Percentiles rank a stretch among this genome's conserved stretches.
Conservation (phyloP, 2,329 filamentous ascomycete genomes). For the Aureobasidium lini region DNA sequence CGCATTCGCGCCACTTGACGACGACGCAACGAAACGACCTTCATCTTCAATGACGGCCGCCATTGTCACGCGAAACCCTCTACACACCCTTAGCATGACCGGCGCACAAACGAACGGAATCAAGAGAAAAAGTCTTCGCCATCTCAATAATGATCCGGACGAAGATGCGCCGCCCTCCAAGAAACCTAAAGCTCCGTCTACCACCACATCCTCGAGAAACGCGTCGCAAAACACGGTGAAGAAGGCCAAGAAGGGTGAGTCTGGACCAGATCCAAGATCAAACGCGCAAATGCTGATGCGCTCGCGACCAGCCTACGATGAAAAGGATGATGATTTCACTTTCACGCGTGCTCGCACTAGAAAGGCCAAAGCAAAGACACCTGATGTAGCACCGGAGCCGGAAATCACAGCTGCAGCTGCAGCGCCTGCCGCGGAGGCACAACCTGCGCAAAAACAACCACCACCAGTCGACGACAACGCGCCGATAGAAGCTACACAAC, state of each 20-base stretch:
- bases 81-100: slow-evolving; percentile 42
- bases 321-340: slow-evolving; percentile 42
- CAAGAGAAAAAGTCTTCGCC: slow-evolving; percentile 39
- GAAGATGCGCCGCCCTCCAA: slow-evolving; percentile 39
- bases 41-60: slow-evolving; percentile 17
- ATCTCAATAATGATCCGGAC: slow-evolving; percentile 34
- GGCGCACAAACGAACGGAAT: slow-evolving; percentile 32
- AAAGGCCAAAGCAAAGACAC: slow-evolving; percentile 27
- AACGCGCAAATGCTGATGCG: slow-evolving; percentile 1
- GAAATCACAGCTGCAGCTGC: slow-evolving; percentile 11
- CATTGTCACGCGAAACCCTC: slow-evolving; percentile 33
- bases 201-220: slow-evolving; percentile 28
- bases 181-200: slow-evolving; percentile 32
- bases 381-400: slow-evolving; percentile 16
- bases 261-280: not conserved
- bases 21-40: not conserved
- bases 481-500: not conserved
- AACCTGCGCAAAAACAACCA: slow-evolving; percentile 17
- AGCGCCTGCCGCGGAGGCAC: slow-evolving; percentile 7
- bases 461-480: slow-evolving; percentile 19
- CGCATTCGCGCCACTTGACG: slow-evolving; percentile 6
- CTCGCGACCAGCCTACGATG: slow-evolving; percentile 30
- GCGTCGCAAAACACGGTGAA: slow-evolving; percentile 25
- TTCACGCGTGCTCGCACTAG: slow-evolving; percentile 36
- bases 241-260: slow-evolving; percentile 16